Evolutionary conservation across 2,329 filamentous ascomycete genomes (phyloP).

Genomic region (Penicillium glabrum): DNA sequence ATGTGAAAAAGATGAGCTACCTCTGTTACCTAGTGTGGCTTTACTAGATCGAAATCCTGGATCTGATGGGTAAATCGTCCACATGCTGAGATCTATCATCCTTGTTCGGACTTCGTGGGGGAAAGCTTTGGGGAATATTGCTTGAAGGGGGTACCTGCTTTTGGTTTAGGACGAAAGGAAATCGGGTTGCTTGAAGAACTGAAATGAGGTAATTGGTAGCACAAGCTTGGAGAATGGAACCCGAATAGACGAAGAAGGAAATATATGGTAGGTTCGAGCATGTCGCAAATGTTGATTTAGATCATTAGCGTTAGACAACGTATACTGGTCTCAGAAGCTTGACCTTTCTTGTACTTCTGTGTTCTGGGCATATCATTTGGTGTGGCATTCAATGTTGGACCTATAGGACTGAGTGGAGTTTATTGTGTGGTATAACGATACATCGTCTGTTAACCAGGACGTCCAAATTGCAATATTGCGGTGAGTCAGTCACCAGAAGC

Average conservation of each 20-base stretch:
- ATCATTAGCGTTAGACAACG: not conserved
- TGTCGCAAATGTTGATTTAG: not conserved
- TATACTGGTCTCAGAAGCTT: not conserved
- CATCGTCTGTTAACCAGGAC: slow-evolving; percentile 6
- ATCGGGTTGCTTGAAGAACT: slow-evolving; percentile 1
- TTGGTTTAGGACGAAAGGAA: not conserved
- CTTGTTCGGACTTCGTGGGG: slow-evolving; percentile 2
- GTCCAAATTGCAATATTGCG: slow-evolving; percentile 14
- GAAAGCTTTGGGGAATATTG: not conserved
- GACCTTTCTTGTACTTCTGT: not conserved
- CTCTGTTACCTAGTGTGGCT: not conserved
- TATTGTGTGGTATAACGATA: slow-evolving; percentile 2
- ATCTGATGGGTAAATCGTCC: not conserved
- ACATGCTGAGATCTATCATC: not conserved
- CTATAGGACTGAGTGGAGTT: slow-evolving; percentile 11
- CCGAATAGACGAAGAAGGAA: not conserved
- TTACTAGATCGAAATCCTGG: not conserved
- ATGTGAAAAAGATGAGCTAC: not conserved
- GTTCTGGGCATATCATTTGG: not conserved
- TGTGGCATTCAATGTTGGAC: not conserved
- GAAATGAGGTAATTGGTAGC: slow-evolving; percentile 11
- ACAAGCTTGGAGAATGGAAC: not conserved
- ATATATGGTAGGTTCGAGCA: not conserved
- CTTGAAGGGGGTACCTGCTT: slow-evolving; percentile 15
- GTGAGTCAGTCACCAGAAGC: not conserved